Base-by-base conservation (phyloP, 2,329 filamentous ascomycete species). In the Fusarium concolor region DNA sequence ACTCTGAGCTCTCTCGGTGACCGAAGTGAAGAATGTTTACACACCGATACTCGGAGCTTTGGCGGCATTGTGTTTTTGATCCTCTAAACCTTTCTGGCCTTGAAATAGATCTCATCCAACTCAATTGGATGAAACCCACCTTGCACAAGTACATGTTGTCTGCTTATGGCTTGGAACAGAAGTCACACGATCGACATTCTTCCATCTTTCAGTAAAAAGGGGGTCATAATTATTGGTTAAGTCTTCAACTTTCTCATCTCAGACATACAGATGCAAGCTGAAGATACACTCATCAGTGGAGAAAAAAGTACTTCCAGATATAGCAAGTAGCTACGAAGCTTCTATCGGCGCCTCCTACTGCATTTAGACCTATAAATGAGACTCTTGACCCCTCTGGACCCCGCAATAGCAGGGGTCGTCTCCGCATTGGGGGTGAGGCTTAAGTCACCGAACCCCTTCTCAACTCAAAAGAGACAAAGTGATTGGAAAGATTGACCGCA, bases 271-370 rank as follows among this genome's bases (percentile, higher is more conserved):
- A 49, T 33, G 15, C 22, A 42, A 26, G 33, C 46, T 42, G 28
- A 33, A 42, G 47, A 50, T 31, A 33, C 18, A 26, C 6, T 39
- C 46, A n/a, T 20, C 33, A 41, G 59, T 47, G 52, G 55, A 62
- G 22, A 24, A 24, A 28, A 41, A 43, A 17, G n/a, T 8, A 57
- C 26, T 35, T 43, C 62, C 53, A 33, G 33, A 50, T 50, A 7
- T 2, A 59, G 66, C n/a, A 68, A 54, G 26, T 55, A 42, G 17
- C 33, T n/a, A 53, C 56, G 56, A 67, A 35, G 3, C 22, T n/a
- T 28, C 18, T 24, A 31, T 69, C 66, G 66, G 66, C 24, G 46
- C 47, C 52, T 69, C 52, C 45, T 68, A 52, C 66, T 44, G 24
- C 17, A 66, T 66, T 9, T 20, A 31, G 65, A 38, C 12, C 22